A percentile compares a stretch with the other conserved stretches of the same genome.
Evolutionary conservation across 2,329 filamentous ascomycete species (phyloP).

Genomic region (Colletotrichum incanum): DNA sequence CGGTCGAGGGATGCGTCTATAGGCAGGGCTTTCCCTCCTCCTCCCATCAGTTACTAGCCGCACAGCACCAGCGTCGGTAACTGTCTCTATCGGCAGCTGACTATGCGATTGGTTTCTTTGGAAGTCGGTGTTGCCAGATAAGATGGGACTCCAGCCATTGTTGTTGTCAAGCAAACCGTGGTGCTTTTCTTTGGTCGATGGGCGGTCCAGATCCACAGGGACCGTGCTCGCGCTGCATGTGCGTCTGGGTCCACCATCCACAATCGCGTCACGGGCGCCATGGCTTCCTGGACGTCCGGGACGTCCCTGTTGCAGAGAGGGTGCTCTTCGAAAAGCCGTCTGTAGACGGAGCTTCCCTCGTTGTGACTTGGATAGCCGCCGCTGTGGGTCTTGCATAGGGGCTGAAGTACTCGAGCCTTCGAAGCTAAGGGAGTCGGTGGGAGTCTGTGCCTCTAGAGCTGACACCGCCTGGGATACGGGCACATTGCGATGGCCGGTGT

Average conservation of each 20-base stretch:
- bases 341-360: conserved; percentile 32
- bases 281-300: conserved; percentile 1
- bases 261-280: neutral
- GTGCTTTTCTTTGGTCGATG: neutral
- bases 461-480: conserved; percentile 38
- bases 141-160: neutral
- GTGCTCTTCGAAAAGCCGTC: conserved; percentile 26
- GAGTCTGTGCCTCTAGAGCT: conserved; percentile 25
- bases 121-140: neutral
- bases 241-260: conserved; percentile 3
- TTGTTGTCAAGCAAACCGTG: neutral
- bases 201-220: neutral
- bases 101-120: neutral
- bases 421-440: conserved; percentile 1
- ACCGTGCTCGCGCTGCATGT: neutral
- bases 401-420: too few relatives aligned
- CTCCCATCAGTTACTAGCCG: neutral
- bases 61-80: neutral
- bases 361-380: conserved; percentile 37
- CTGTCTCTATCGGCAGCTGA: neutral
- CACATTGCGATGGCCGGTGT: conserved; percentile 39
- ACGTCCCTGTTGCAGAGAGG: conserved; percentile 18
- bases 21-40: conserved; percentile 20
- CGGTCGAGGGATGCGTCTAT: conserved; percentile 34
- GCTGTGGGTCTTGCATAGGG: conserved; percentile 13